These are phyloP conservation scores for Aspergillus funiculosus DNA, from an alignment of 495 filamentous ascomycete species.

Conservation along the genomic window DNA sequence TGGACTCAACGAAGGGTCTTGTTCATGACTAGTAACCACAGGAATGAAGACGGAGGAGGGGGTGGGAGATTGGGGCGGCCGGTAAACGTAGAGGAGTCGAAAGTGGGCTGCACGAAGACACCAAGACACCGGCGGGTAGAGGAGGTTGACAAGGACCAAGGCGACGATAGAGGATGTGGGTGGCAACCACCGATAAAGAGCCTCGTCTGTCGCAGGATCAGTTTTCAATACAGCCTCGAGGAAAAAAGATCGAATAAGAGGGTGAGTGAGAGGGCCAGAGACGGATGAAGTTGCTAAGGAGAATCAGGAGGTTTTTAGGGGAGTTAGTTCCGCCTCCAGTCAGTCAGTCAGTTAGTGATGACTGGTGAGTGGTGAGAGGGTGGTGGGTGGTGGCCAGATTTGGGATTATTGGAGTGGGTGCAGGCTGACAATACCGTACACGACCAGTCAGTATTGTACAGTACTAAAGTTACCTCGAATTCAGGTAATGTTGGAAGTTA, in stretches of 20 bases:
- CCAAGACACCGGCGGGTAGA: too few species aligned
- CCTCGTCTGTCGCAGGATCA: too few species aligned
- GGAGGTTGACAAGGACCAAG: slow-evolving; percentile 4
- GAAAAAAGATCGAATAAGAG: too few species aligned
- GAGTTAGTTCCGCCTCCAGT: slow-evolving; percentile 8
- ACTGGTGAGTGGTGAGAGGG: slow-evolving; percentile 1
- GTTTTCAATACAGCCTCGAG: neutral
- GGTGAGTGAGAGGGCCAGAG: neutral
- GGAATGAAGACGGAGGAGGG: slow-evolving; percentile 4
- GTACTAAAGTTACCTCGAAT: too few species aligned
- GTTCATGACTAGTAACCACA: slow-evolving; percentile 21
- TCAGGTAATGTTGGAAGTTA: too few species aligned
- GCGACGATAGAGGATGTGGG: neutral
- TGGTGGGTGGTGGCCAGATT: slow-evolving; percentile 1
- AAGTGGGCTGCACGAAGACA: neutral
- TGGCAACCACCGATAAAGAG: neutral
- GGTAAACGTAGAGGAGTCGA: slow-evolving; percentile 6
- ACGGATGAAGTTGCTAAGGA: slow-evolving; percentile 4
- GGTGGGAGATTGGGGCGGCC: slow-evolving; percentile 2
- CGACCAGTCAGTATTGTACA: slow-evolving; percentile 1
- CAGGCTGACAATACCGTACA: slow-evolving; percentile 6
- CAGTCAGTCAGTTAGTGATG: neutral
- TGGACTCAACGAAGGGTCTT: slow-evolving; percentile 19
- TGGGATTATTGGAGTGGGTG: neutral
- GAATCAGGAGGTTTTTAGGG: slow-evolving; percentile 14